These are phyloP conservation scores for Eustoma russellianum DNA, from an alignment of 257 asterid genomes.

Conservation along the genomic window DNA sequence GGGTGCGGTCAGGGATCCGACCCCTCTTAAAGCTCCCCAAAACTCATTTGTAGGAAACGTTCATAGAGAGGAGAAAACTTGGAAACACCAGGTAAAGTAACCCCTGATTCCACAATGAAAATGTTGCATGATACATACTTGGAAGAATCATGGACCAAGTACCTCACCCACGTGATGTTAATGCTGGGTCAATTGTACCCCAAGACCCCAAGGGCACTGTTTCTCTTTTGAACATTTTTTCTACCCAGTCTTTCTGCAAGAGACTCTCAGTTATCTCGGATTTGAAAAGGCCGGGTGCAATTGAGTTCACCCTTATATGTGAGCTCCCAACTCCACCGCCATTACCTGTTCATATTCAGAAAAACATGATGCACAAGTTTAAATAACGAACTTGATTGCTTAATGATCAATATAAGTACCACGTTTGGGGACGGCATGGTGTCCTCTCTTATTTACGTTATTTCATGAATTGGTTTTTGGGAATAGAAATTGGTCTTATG, in stretches of 20 bases:
- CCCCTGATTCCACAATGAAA: slow-evolving; percentile 17
- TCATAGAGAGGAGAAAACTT: slow-evolving; percentile 17
- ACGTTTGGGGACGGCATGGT: too few species aligned
- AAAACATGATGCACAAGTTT: too few species aligned
- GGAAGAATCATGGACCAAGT: slow-evolving; percentile 19
- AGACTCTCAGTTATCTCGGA: slow-evolving; percentile 29
- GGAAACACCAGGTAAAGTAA: slow-evolving; percentile 15
- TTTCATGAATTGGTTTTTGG: too few species aligned
- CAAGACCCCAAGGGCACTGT: slow-evolving; percentile 13
- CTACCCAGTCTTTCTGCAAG: slow-evolving; percentile 15
- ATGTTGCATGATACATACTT: slow-evolving; percentile 14
- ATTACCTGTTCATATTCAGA: slow-evolving; percentile 13
- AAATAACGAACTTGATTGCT: too few species aligned
- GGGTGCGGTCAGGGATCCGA: too few species aligned
- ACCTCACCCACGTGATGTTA: slow-evolving; percentile 13
- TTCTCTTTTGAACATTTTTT: slow-evolving; percentile 10
- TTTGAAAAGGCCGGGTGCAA: slow-evolving; percentile 29
- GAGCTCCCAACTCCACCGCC: slow-evolving; percentile 33
- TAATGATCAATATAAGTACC: too few species aligned
- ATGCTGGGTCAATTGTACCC: slow-evolving; percentile 20
- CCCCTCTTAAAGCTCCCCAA: too few species aligned
- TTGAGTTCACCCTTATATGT: slow-evolving; percentile 28
- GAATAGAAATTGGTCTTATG: too few species aligned
- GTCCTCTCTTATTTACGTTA: too few species aligned
- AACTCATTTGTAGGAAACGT: too few species aligned